A percentile compares a stretch with the other conserved stretches of the same genome.
Evolutionary conservation across 768 basidiomycete species (phyloP).

Genomic region (Podaxis mareebaensis): DNA sequence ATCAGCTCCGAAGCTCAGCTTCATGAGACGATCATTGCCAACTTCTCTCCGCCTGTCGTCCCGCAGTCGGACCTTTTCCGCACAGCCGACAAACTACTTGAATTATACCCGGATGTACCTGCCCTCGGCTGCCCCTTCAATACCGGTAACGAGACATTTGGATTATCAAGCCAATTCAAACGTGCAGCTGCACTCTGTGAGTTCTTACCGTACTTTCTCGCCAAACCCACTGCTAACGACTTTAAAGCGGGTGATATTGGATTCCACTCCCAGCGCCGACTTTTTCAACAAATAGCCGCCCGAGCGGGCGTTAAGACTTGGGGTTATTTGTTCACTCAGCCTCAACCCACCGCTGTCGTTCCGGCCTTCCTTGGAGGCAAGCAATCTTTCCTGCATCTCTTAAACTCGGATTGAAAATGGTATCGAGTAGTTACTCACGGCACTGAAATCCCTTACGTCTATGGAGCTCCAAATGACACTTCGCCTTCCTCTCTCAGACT

Average conservation of each 20-base stretch:
- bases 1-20: slow-evolving; percentile 28
- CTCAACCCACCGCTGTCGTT: slow-evolving; percentile 23
- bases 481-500: slow-evolving; percentile 24
- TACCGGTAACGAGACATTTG: slow-evolving; percentile 47
- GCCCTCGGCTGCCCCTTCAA: slow-evolving; percentile 45
- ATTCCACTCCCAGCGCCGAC: slow-evolving; percentile 41
- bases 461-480: slow-evolving; percentile 29
- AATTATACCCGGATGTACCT: slow-evolving; percentile 45
- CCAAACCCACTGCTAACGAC: background rate
- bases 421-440: slow-evolving; percentile 29
- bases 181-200: slow-evolving; percentile 31
- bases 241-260: slow-evolving; percentile 35
- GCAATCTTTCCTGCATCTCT: slow-evolving; percentile 4
- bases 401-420: too few relatives aligned
- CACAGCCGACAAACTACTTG: slow-evolving; percentile 28
- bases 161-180: slow-evolving; percentile 34
- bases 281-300: slow-evolving; percentile 39
- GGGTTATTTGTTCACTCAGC: slow-evolving; percentile 45
- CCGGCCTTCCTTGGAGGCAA: slow-evolving; percentile 32
- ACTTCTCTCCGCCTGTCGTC: slow-evolving; percentile 30
- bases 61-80: slow-evolving; percentile 21
- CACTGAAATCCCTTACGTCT: slow-evolving; percentile 36
- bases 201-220: background rate
- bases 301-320: slow-evolving; percentile 36
- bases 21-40: slow-evolving; percentile 26